Percentiles rank a stretch among this genome's conserved stretches.
phyloP scores from a whole-genome alignment of 176 grass and related monocot genomes.

The Avena insularis region DNA sequence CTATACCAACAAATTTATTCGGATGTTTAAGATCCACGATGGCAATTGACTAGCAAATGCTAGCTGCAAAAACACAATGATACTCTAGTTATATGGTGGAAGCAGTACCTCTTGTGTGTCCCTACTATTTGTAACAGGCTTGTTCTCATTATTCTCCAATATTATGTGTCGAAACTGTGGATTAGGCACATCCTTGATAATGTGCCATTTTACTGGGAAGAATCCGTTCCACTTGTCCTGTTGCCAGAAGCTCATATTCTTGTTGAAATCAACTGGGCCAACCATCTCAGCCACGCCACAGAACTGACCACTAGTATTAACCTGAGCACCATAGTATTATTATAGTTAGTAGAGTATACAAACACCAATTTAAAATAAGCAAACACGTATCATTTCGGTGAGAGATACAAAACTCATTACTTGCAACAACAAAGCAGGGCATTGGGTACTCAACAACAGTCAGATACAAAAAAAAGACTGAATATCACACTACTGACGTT shows the following conservation, averaged over 20 bases:
- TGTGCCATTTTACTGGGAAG: constrained; percentile 92
- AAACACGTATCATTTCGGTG: neutral
- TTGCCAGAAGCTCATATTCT: constrained; percentile 94
- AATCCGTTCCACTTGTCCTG: constrained; percentile 98
- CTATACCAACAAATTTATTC: constrained; percentile 10
- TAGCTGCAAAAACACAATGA: neutral
- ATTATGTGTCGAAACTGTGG: constrained; percentile 95
- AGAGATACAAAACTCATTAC: constrained; percentile 11
- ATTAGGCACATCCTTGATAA: constrained; percentile 95
- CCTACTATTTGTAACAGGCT: constrained; percentile 93
- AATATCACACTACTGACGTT: constrained; percentile 8
- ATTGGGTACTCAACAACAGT: constrained; percentile 15
- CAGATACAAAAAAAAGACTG: constrained; percentile 21
- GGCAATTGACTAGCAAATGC: neutral
- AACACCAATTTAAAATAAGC: constrained; percentile 16
- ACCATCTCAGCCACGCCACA: constrained; percentile 94
- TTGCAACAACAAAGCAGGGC: neutral
- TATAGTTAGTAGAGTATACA: constrained; percentile 28
- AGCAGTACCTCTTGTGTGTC: constrained; percentile 87
- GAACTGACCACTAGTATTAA: constrained; percentile 96
- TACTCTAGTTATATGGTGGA: constrained; percentile 35
- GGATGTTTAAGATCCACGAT: constrained; percentile 34
- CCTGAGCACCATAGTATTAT: constrained; percentile 49
- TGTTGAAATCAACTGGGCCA: constrained; percentile 83
- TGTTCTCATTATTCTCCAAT: constrained; percentile 96